phyloP scores from a whole-genome alignment of 805 yeast species.

The Saccharomycopsis olivae region DNA sequence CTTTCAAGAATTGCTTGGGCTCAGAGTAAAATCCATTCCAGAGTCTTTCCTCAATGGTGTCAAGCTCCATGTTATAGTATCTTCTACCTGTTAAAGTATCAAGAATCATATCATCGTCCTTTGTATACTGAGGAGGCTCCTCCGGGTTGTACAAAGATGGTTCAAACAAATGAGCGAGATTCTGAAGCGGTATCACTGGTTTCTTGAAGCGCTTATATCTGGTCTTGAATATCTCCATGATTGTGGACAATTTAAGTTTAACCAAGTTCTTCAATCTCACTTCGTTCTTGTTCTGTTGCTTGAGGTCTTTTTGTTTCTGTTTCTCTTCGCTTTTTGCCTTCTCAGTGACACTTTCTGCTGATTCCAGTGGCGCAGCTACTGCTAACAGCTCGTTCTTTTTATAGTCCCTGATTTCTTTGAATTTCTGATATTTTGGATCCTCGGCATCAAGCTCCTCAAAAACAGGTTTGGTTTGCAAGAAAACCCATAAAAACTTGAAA shows the following conservation, averaged over 20 bases:
- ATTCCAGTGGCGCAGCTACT: constrained; percentile 68
- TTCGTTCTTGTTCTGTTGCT: constrained; percentile 51
- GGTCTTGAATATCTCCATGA: constrained; percentile 82
- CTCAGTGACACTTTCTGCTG: constrained; percentile 50
- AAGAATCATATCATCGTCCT: constrained; percentile 64
- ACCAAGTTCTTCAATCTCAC: constrained; percentile 75
- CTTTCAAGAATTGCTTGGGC: constrained; percentile 81
- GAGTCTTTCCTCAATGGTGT: constrained; percentile 83
- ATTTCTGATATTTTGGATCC: constrained; percentile 25
- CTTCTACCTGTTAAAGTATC: constrained; percentile 66
- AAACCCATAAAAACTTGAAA: constrained; percentile 42
- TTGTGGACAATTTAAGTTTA: constrained; percentile 74
- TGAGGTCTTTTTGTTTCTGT: constrained; percentile 33
- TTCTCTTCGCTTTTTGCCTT: constrained; percentile 20
- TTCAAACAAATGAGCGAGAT: constrained; percentile 69
- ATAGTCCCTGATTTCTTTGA: constrained; percentile 19
- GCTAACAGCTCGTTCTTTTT: constrained; percentile 43
- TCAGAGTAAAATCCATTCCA: constrained; percentile 97
- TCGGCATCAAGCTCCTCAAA: constrained; percentile 50
- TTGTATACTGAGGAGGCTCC: constrained; percentile 31
- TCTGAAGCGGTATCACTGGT: constrained; percentile 75
- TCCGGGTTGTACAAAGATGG: constrained; percentile 25
- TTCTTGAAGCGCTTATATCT: constrained; percentile 85
- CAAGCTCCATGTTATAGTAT: constrained; percentile 84
- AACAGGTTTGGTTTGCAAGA: constrained; percentile 63